Evolutionary conservation across 345 rosid species (phyloP).

Genomic region (Clarkia xantiana): DNA sequence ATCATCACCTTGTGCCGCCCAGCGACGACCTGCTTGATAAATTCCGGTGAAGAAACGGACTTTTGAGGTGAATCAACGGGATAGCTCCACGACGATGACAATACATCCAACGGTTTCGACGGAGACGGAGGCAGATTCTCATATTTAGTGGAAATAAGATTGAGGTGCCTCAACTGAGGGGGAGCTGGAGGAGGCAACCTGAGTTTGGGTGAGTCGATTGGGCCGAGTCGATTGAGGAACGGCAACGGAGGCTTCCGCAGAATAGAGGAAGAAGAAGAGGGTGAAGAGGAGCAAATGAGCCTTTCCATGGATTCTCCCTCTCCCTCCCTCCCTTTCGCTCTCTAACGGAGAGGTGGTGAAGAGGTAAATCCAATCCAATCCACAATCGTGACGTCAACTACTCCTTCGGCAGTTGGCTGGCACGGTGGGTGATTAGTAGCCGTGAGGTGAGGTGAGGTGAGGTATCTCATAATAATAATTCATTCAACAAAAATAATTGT

Average conservation of each 20-base stretch:
- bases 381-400: not conserved
- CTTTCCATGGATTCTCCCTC: constrained; percentile 3
- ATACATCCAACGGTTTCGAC: constrained; percentile 10
- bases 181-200: not conserved
- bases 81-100: constrained; percentile 11
- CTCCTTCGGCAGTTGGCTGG: not conserved
- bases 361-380: not conserved
- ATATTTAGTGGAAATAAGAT: constrained; percentile 24
- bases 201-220: constrained; percentile 5
- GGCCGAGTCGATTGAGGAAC: constrained; percentile 24
- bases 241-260: constrained; percentile 19
- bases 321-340: constrained; percentile 5
- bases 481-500: too few species aligned
- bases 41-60: constrained; percentile 16
- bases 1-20: constrained; percentile 37
- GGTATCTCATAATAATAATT: too few species aligned
- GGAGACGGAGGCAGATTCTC: constrained; percentile 11
- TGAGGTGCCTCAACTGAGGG: constrained; percentile 18
- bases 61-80: constrained; percentile 16
- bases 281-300: constrained; percentile 38
- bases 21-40: constrained; percentile 18
- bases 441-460: too few species aligned
- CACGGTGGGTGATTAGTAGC: not conserved
- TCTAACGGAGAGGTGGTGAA: not conserved
- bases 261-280: constrained; percentile 26